Conservation (phyloP, 2,329 filamentous ascomycete species). For the Pestalotiopsis sp. region DNA sequence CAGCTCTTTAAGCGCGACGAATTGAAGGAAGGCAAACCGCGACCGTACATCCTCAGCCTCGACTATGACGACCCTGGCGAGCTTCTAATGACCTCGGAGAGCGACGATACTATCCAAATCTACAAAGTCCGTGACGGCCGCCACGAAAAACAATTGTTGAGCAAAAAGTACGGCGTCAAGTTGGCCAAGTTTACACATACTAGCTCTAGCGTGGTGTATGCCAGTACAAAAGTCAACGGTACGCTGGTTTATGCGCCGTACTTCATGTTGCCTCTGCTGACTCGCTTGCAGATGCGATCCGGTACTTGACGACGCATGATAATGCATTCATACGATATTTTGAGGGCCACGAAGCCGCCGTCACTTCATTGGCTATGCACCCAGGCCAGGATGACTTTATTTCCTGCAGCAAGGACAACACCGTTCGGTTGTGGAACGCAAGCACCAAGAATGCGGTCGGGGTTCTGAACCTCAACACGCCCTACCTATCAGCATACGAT, state of each 20-base stretch:
- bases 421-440: slow-evolving; percentile 88
- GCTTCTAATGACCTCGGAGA: slow-evolving; percentile 85
- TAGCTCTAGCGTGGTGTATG: slow-evolving; percentile 88
- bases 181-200: slow-evolving; percentile 94
- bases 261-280: neutral
- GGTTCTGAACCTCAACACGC: slow-evolving; percentile 76
- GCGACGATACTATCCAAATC: slow-evolving; percentile 93
- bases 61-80: slow-evolving; percentile 97
- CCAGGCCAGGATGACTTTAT: slow-evolving; percentile 90
- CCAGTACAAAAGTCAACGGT: slow-evolving; percentile 93
- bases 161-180: slow-evolving; percentile 96
- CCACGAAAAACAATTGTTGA: slow-evolving; percentile 84
- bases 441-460: slow-evolving; percentile 80
- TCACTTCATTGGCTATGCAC: slow-evolving; percentile 82
- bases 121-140: slow-evolving; percentile 93
- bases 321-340: slow-evolving; percentile 98
- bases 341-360: slow-evolving; percentile 81
- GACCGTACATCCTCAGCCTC: slow-evolving; percentile 78
- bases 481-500: slow-evolving; percentile 86
- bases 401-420: slow-evolving; percentile 88
- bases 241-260: slow-evolving; percentile 24
- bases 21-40: slow-evolving; percentile 51
- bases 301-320: slow-evolving; percentile 89
- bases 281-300: slow-evolving; percentile 67
- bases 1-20: slow-evolving; percentile 65